Percentiles rank a stretch among this genome's conserved stretches.
Evolutionary conservation across 352 stramenopile genomes (phyloP).

Genomic region (Pythium myriotylum): DNA sequence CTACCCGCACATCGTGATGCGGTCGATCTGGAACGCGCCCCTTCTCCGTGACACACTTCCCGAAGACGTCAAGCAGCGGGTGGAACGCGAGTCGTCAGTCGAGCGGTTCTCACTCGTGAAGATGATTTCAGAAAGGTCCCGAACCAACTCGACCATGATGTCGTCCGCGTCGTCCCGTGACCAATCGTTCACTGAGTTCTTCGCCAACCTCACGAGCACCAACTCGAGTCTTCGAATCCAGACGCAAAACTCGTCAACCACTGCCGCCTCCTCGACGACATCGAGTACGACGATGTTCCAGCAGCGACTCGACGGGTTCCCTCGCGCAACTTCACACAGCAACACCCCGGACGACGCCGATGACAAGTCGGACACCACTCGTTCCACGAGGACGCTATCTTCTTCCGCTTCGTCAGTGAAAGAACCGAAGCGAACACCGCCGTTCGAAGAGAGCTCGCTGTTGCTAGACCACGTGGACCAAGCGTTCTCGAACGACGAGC

Average conservation of each 20-base stretch:
- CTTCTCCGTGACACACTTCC: constrained; percentile 67
- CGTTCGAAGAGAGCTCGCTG: constrained; percentile 55
- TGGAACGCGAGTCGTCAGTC: constrained; percentile 19
- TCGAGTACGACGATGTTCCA: neutral
- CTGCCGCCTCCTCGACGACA: constrained; percentile 1
- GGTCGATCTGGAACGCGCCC: constrained; percentile 55
- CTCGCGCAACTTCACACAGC: constrained; percentile 5
- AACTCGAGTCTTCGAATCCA: neutral
- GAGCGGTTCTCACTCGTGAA: constrained; percentile 30
- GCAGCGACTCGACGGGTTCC: constrained; percentile 4
- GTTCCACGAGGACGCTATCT: constrained; percentile 4
- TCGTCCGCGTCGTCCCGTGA: neutral
- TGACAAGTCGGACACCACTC: constrained; percentile 4
- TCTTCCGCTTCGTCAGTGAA: constrained; percentile 10
- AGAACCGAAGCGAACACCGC: constrained; percentile 39
- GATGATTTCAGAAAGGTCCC: constrained; percentile 12
- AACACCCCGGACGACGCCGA: neutral
- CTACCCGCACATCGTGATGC: constrained; percentile 69
- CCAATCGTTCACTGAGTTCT: constrained; percentile 18
- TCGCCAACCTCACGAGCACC: constrained; percentile 12
- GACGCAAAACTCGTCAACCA: neutral
- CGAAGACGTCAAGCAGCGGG: constrained; percentile 42
- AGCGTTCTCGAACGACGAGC: constrained; percentile 61
- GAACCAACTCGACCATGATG: neutral
- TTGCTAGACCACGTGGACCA: constrained; percentile 70